phyloP scores from a whole-genome alignment of 202 grass and related monocot species.

The Setaria italica region DNA sequence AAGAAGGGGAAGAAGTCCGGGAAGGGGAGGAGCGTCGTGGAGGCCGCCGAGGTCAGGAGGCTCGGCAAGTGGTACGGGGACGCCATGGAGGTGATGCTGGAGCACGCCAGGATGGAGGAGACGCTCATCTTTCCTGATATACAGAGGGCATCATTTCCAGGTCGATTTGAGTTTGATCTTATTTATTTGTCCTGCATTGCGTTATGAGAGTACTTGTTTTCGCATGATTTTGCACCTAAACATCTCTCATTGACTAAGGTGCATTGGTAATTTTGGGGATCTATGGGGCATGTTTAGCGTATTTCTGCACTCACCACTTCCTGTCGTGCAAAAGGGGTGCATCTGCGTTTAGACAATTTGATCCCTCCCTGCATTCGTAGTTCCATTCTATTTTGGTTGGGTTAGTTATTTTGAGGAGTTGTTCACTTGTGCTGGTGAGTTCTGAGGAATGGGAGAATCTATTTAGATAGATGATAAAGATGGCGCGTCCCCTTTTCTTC shows the following conservation, averaged over 20 bases:
- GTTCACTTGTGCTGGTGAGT: background rate
- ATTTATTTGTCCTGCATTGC: conserved; percentile 12
- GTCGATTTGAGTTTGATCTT: conserved; percentile 43
- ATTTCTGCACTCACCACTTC: background rate
- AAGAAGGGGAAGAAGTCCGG: conserved; percentile 66
- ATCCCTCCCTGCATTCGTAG: background rate
- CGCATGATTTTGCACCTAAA: background rate
- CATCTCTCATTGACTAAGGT: background rate
- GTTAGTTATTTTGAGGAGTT: conserved; percentile 1
- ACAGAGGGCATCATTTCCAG: conserved; percentile 73
- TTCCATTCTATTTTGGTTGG: conserved; percentile 17
- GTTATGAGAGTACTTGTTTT: background rate
- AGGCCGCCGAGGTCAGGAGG: conserved; percentile 66
- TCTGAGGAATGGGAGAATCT: conserved; percentile 10
- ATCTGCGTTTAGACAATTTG: conserved; percentile 27
- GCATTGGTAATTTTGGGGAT: conserved; percentile 21
- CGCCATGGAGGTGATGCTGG: conserved; percentile 89
- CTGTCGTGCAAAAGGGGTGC: background rate
- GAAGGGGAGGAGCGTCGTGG: conserved; percentile 47
- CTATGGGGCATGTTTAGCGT: conserved; percentile 33
- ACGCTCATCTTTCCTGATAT: conserved; percentile 80
- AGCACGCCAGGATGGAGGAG: conserved; percentile 99
- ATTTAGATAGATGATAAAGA: conserved; percentile 21
- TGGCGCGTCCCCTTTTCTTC: background rate
- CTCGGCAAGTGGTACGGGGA: conserved; percentile 78